Evolutionary conservation across 495 filamentous ascomycete genomes (phyloP), one percentile per base, ranked within the genome.

Genomic region (Rostrohypoxylon terebratum): DNA sequence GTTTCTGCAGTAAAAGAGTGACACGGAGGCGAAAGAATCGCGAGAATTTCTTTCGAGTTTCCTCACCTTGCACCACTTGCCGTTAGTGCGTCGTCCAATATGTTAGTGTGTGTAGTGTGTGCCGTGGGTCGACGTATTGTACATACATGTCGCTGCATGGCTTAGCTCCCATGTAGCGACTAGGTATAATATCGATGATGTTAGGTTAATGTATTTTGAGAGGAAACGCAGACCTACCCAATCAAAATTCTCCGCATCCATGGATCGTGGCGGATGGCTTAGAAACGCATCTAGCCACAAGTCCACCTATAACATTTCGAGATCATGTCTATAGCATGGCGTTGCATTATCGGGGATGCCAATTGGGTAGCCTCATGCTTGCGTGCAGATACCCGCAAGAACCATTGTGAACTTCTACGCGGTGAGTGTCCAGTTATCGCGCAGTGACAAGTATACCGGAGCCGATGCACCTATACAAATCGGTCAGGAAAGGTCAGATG

Each of bases 361-460:
- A 73, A 73, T 69, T 73, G 71, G 66, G 33, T 61, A 66, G 38
- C 61, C 25, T 69, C 57, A 53, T 23, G 55, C 36, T 73, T 69
- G 61, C 71, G 66, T 66, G 71, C 71, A 73, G 66, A 40, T 69
- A 66, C 40, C 71, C 66, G 71, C 66, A 73, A 44, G 71, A 69
- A 66, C 71, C 71, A 48, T 64, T 58, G 10, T 11, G 13, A 66
- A 18, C 10, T 9, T 13, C 40, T 59, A 61, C 31, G 21, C 25
- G 71, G 71, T 50, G 28, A 33, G 57, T 62, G 50, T 57, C 66
- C 66, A 66, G 45, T 58, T 34, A 66, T 73, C 71, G 25, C 34
- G 33, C 48, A 63, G 50, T 59, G 31, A 59, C 20, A 59, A 57
- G 62, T 66, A 55, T 66, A 73, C 69, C 63, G 50, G 44, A 66